phyloP scores from a whole-genome alignment of 495 filamentous ascomycete species.

The Penicillium pulvis region DNA sequence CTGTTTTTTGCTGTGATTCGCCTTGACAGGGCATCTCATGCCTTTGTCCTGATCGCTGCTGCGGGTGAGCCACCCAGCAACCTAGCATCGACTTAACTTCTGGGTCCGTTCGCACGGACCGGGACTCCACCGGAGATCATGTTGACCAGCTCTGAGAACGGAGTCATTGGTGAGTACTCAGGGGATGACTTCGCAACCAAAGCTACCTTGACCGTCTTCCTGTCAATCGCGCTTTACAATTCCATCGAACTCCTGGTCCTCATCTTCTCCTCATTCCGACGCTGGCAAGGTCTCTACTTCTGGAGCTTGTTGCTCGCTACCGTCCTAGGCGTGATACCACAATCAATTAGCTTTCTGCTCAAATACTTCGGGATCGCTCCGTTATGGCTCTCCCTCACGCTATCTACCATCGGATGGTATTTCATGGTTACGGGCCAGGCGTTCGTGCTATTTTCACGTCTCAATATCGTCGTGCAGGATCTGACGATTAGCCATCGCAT shows the following conservation, averaged over 20 bases:
- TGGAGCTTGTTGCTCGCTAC: constrained; percentile 42
- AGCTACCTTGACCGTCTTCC: constrained; percentile 37
- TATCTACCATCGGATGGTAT: constrained; percentile 45
- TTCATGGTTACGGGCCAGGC: constrained; percentile 45
- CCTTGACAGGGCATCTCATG: constrained; percentile 3
- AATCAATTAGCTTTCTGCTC: constrained; percentile 41
- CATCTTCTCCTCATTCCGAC: constrained; percentile 40
- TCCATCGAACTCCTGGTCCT: constrained; percentile 41
- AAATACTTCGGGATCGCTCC: constrained; percentile 33
- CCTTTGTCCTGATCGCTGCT: background rate
- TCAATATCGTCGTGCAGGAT: constrained; percentile 38
- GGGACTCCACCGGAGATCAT: background rate
- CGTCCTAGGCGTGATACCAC: constrained; percentile 35
- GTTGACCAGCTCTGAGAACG: constrained; percentile 8
- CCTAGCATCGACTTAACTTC: background rate
- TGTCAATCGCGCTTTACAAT: constrained; percentile 41
- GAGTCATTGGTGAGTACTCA: constrained; percentile 17
- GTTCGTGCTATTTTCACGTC: constrained; percentile 40
- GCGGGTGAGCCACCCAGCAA: constrained; percentile 3
- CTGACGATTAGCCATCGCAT: constrained; percentile 30
- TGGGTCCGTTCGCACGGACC: background rate
- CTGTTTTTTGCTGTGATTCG: constrained; percentile 1
- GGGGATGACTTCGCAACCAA: constrained; percentile 13
- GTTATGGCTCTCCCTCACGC: constrained; percentile 31
- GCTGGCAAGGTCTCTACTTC: constrained; percentile 45